Conservation (phyloP, 768 basidiomycete species). For the Rhizopogon rudus region DNA sequence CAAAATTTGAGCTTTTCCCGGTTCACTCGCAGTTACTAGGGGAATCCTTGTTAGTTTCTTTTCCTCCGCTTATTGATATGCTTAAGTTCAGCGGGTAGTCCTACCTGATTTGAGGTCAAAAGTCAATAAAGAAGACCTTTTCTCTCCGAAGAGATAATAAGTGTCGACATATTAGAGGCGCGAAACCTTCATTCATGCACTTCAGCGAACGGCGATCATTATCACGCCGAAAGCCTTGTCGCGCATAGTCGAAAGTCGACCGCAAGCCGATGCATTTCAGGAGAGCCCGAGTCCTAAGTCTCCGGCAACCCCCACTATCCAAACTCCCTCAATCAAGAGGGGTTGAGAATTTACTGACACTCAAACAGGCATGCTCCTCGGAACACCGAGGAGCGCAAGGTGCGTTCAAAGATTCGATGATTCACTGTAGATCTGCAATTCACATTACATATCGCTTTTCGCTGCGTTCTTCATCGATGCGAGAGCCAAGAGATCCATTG, state of each 20-base stretch:
- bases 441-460: slow-evolving; percentile 81
- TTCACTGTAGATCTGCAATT: slow-evolving; percentile 78
- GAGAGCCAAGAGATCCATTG: slow-evolving; percentile 76
- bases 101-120: slow-evolving; percentile 78
- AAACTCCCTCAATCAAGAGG: slow-evolving; percentile 29
- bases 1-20: slow-evolving; percentile 81
- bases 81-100: slow-evolving; percentile 86
- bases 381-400: slow-evolving; percentile 74
- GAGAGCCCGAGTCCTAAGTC: slow-evolving; percentile 3
- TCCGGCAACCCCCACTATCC: slow-evolving; percentile 39
- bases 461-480: slow-evolving; percentile 80
- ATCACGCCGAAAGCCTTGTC: slow-evolving; percentile 38
- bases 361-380: slow-evolving; percentile 73
- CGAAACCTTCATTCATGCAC: background rate
- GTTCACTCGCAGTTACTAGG: slow-evolving; percentile 86
- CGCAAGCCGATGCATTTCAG: slow-evolving; percentile 15
- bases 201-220: slow-evolving; percentile 36
- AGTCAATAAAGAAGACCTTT: background rate
- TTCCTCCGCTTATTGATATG: slow-evolving; percentile 89
- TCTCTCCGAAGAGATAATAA: background rate
- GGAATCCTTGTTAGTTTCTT: slow-evolving; percentile 91
- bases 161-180: background rate
- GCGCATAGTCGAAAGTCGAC: background rate
- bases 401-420: slow-evolving; percentile 84
- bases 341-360: slow-evolving; percentile 61